Base-by-base conservation (phyloP, 257 asterid species). In the Datura wrightii region DNA sequence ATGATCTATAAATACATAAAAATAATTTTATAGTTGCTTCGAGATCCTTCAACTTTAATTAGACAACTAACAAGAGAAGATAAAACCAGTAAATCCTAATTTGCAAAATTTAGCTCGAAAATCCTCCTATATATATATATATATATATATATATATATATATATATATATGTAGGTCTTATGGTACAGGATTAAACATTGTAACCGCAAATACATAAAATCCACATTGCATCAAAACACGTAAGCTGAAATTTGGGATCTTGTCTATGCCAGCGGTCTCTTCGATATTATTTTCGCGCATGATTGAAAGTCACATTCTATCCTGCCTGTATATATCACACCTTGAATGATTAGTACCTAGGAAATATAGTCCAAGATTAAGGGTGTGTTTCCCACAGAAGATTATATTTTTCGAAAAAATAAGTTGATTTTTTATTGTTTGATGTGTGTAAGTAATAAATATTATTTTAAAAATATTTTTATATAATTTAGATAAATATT, bases 141-240 rank as follows among this genome's bases (percentile, higher is more conserved):
- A 24, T 1, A 24, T 24, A 24, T 24, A 24, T 24, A 24, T 24
- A 24, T 24, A 24, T 24, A 24, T 24, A 24, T 24, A 24, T 24
- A 42, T 71, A n/a, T n/a, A n/a, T n/a, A n/a, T n/a, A n/a, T n/a
- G 59, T 74, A 74, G 60, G n/a, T 24, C 81, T 74, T 11, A 10
- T 24, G 44, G 42, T 13, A 48, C 59, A 74, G 34, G 42, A 34
- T 11, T 11, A 19, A 46, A 19, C 10, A 19, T 5, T 74, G 1
- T 24, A 74, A 24, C 59, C 46, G 8, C 10, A 37, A 14, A 14
- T 36, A 67, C 4, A 2, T 15, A 5, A 2, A 66, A 36, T 66
- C 19, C 60, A 74, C 42, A 19, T 74, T 74, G 19, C 24, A 74
- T 24, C 9, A 11, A 72, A 48, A 15, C 11, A 11, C 24, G 3